Conservation (phyloP, 1,284 basidiomycete species). For the Ceratobasidium sp. region DNA sequence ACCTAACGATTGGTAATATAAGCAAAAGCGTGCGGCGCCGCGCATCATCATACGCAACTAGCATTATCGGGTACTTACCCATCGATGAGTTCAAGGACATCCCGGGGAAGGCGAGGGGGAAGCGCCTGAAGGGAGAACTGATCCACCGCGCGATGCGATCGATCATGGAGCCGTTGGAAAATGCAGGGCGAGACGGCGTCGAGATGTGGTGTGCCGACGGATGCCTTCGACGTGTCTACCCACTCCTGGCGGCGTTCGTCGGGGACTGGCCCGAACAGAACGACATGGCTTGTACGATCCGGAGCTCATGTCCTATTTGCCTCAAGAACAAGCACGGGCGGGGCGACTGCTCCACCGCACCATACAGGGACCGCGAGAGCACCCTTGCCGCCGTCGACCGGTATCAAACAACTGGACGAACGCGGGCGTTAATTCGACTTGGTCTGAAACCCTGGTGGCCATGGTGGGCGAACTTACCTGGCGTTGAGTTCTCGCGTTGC, state of each 20-base stretch:
- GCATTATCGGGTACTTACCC: constrained; percentile 43
- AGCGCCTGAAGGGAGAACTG: constrained; percentile 24
- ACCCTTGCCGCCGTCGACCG: not conserved
- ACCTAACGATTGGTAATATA: constrained; percentile 45
- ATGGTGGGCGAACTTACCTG: constrained; percentile 15
- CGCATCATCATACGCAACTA: constrained; percentile 8
- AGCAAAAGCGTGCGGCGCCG: constrained; percentile 25
- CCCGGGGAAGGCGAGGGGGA: not conserved
- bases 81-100: constrained; percentile 10
- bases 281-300: constrained; percentile 34
- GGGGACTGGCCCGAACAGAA: constrained; percentile 40
- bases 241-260: constrained; percentile 46
- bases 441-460: constrained; percentile 4
- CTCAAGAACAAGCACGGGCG: not conserved
- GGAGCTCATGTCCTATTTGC: constrained; percentile 32
- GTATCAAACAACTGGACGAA: not conserved
- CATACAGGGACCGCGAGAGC: not conserved
- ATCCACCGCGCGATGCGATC: constrained; percentile 47
- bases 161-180: constrained; percentile 45
- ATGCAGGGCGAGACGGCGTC: constrained; percentile 39
- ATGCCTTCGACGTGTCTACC: constrained; percentile 37
- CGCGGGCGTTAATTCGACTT: not conserved
- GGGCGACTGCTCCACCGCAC: not conserved
- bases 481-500: constrained; percentile 46
- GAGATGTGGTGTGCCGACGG: constrained; percentile 46